These are phyloP conservation scores for Taphrina flavorubra DNA, from an alignment of 1,139 yeast genomes.

Conservation along the genomic window DNA sequence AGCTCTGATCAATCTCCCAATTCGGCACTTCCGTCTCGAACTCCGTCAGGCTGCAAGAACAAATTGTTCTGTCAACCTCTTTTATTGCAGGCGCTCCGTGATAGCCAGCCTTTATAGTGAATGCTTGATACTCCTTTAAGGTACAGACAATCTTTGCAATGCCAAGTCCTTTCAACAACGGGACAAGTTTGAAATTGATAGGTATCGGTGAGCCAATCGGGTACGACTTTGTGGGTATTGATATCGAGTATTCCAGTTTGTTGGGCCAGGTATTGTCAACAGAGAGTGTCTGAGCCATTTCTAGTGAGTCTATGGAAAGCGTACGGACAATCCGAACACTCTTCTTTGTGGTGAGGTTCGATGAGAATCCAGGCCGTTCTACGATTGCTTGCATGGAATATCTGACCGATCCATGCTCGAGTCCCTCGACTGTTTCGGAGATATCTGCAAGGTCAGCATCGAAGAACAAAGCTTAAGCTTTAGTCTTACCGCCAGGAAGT, in stretches of 20 bases:
- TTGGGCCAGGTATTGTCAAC: constrained; percentile 97
- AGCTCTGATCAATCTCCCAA: constrained; percentile 72
- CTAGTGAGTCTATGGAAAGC: constrained; percentile 83
- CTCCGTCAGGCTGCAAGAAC: constrained; percentile 50
- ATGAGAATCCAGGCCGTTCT: constrained; percentile 80
- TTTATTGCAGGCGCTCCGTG: constrained; percentile 47
- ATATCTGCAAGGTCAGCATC: constrained; percentile 53
- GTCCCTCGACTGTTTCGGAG: constrained; percentile 88
- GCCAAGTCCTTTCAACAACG: constrained; percentile 77
- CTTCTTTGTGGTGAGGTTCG: constrained; percentile 68
- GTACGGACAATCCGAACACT: constrained; percentile 87
- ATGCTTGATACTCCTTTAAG: constrained; percentile 70
- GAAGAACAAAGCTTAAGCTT: neutral
- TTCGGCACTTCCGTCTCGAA: constrained; percentile 59
- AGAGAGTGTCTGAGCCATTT: constrained; percentile 86
- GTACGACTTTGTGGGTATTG: constrained; percentile 84
- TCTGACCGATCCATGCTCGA: constrained; percentile 80
- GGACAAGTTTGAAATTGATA: constrained; percentile 73
- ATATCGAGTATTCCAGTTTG: constrained; percentile 86
- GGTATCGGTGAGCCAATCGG: constrained; percentile 85
- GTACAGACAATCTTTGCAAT: constrained; percentile 73
- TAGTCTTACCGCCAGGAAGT: constrained; percentile 65
- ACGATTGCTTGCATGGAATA: constrained; percentile 79
- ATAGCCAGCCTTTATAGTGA: constrained; percentile 62
- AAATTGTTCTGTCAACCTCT: constrained; percentile 53